phyloP scores from a whole-genome alignment of 176 grass and related monocot species.

The Phoenix dactylifera region DNA sequence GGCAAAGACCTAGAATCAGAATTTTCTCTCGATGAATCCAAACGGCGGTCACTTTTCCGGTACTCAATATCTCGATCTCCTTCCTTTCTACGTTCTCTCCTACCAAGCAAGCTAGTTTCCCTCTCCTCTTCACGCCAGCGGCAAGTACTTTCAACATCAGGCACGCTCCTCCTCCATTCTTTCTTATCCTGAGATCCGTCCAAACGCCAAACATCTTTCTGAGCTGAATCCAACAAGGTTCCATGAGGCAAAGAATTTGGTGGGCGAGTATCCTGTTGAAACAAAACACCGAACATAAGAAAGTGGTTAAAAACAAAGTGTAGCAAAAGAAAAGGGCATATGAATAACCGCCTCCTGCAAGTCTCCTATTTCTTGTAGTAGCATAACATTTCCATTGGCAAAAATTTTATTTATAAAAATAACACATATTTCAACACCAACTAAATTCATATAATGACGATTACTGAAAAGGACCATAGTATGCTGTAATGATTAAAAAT shows the following conservation, averaged over 20 bases:
- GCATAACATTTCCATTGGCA: too few species aligned
- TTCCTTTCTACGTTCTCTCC: conserved; percentile 71
- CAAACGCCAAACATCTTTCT: conserved; percentile 48
- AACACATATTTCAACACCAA: too few species aligned
- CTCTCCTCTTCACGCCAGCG: conserved; percentile 97
- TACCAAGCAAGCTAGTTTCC: conserved; percentile 73
- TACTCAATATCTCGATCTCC: conserved; percentile 63
- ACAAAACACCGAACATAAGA: not conserved
- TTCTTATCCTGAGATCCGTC: conserved; percentile 70
- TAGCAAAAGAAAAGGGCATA: not conserved
- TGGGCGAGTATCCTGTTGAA: conserved; percentile 12
- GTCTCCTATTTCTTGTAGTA: too few species aligned
- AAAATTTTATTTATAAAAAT: too few species aligned
- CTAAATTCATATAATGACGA: too few species aligned
- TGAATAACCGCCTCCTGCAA: not conserved
- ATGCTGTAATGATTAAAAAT: too few species aligned
- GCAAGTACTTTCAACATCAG: conserved; percentile 58
- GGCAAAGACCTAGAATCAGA: conserved; percentile 34
- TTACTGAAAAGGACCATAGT: too few species aligned
- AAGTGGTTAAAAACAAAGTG: not conserved
- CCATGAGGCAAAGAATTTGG: conserved; percentile 24
- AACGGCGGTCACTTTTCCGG: conserved; percentile 55
- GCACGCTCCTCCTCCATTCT: conserved; percentile 41
- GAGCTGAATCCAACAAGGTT: conserved; percentile 37
- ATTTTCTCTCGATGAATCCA: conserved; percentile 53